These are phyloP conservation scores for Ganoderma sinense DNA, from an alignment of 1,284 basidiomycete species.

Conservation along the genomic window DNA sequence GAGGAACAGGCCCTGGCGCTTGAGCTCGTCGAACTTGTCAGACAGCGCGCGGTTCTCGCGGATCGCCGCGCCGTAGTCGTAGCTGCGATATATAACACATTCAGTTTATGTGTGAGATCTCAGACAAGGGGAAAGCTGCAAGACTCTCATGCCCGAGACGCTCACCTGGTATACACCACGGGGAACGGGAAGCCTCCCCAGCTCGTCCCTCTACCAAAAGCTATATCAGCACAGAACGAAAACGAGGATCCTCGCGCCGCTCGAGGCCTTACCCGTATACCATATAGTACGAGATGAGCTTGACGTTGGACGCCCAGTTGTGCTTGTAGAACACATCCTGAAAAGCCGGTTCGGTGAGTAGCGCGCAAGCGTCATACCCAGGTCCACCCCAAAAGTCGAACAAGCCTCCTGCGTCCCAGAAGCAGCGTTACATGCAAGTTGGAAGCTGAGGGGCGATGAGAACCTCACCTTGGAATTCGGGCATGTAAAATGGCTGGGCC, in stretches of 20 bases:
- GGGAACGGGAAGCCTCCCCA: slow-evolving; percentile 82
- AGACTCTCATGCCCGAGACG: too few species aligned
- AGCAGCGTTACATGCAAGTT: too few species aligned
- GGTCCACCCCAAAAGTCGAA: slow-evolving; percentile 81
- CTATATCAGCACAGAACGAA: too few species aligned
- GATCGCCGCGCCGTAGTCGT: slow-evolving; percentile 75
- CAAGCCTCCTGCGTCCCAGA: too few species aligned
- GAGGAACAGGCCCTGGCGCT: slow-evolving; percentile 77
- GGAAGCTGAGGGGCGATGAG: too few species aligned
- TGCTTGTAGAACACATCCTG: slow-evolving; percentile 78
- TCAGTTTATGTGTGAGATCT: too few species aligned
- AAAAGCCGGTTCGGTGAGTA: slow-evolving; percentile 76
- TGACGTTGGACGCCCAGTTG: slow-evolving; percentile 80
- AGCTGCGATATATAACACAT: too few species aligned
- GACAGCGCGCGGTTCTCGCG: slow-evolving; percentile 75
- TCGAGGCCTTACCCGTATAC: slow-evolving; percentile 82
- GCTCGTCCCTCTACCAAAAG: slow-evolving; percentile 75
- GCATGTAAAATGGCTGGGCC: slow-evolving; percentile 69
- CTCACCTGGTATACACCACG: slow-evolving; percentile 60
- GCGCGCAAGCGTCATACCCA: slow-evolving; percentile 58
- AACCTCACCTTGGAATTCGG: slow-evolving; percentile 57
- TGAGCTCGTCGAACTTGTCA: slow-evolving; percentile 76
- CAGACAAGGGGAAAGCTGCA: too few species aligned
- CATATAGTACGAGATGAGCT: slow-evolving; percentile 84
- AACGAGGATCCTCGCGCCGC: too few species aligned